These are phyloP conservation scores for Ramalina intermedia DNA, from an alignment of 495 filamentous ascomycete species.

Conservation along the genomic window DNA sequence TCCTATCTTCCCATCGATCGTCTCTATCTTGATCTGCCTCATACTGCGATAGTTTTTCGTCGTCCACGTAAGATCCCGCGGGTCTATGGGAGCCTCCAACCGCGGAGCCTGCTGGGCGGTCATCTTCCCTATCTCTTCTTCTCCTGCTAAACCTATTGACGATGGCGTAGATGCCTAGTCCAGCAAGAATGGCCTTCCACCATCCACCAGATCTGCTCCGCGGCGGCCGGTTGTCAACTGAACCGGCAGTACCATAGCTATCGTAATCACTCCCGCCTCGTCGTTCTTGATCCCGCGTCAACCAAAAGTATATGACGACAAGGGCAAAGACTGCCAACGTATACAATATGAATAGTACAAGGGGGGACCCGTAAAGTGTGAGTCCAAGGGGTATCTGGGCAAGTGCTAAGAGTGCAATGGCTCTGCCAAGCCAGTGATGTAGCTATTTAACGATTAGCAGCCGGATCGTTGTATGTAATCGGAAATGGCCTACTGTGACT, in stretches of 20 bases:
- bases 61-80: constrained; percentile 13
- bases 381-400: constrained; percentile 81
- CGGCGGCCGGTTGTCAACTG: constrained; percentile 20
- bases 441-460: constrained; percentile 27
- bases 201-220: constrained; percentile 5
- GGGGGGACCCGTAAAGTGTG: constrained; percentile 83
- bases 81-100: constrained; percentile 19
- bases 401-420: constrained; percentile 63
- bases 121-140: constrained; percentile 16
- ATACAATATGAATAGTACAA: constrained; percentile 71
- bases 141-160: constrained; percentile 31
- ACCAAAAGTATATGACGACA: constrained; percentile 54
- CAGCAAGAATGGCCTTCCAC: constrained; percentile 40
- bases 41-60: constrained; percentile 27
- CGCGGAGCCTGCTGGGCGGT: constrained; percentile 13
- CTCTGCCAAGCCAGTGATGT: constrained; percentile 78
- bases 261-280: constrained; percentile 34
- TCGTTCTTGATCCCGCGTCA: constrained; percentile 49
- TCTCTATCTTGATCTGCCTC: constrained; percentile 46
- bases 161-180: constrained; percentile 45
- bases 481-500: constrained; percentile 42
- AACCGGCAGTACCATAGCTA: constrained; percentile 31
- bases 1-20: constrained; percentile 49
- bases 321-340: constrained; percentile 56
- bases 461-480: background rate